Base-by-base conservation (phyloP, 768 basidiomycete genomes). In the Pulveroboletus sp. region DNA sequence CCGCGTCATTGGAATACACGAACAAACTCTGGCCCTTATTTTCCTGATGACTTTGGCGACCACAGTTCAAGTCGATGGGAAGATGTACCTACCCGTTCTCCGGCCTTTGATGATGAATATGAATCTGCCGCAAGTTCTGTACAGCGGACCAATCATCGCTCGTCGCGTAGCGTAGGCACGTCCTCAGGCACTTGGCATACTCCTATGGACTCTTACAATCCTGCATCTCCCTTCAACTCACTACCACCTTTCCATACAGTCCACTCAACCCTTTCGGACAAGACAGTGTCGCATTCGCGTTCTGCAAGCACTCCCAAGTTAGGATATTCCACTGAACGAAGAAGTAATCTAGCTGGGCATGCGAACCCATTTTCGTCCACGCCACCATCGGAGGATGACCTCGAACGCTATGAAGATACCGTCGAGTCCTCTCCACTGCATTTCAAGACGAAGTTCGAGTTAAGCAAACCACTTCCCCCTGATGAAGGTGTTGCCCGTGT, bases 401-500 rank as follows among this genome's bases (percentile, higher is more conserved):
- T 49, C 37, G 56, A 57, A 17, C 33, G 52, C 8, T 12, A 42
- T 42, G 55, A 35, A 35, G 41, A 56, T 26, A 30, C 41, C 17
- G 49, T 54, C 33, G 33, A 51, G 46, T 49, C 42, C 10, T 55
- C 64, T 17, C 48, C 62, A 8, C 65, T 69, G 12, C 71, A 66
- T 49, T 67, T 80, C 49, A 69, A 71, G 51, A 69, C 78, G 12
- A 80, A 81, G 55, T 72, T 74, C 15, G 81, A 79, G 55, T 60
- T 82, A 24, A 65, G 62, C 30, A 68, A 64, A 47, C 79, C 82
- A 27, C 66, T 83, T 39, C 59, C 70, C 33, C 77, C 74, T 45
- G 65, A 73, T 45, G 82, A 86, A 60, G 85, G 85, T 24, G 71
- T 89, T 18, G 83, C 76, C 12, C 78, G 85, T 44, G 89, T 83